Evolutionary conservation across 495 filamentous ascomycete genomes (phyloP).

Genomic region (Emericellopsis terricola): DNA sequence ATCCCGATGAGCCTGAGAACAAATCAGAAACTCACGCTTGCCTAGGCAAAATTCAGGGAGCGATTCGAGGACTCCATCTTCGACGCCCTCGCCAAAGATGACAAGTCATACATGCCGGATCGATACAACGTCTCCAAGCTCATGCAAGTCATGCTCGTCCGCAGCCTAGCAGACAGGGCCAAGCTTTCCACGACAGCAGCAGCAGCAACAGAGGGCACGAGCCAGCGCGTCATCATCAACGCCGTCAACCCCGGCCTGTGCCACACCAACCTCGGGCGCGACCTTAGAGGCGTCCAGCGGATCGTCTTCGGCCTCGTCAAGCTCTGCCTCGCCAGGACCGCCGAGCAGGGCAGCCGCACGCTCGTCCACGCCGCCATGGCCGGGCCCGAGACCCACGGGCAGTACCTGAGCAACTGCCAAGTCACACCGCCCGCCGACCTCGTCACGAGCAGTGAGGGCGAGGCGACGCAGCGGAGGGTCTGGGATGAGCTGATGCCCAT

Average conservation of each 20-base stretch:
- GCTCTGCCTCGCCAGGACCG: not conserved
- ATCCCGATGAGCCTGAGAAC: too few species aligned
- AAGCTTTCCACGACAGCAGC: too few species aligned
- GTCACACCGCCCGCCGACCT: not conserved
- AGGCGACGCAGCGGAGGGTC: not conserved
- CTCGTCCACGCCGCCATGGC: not conserved
- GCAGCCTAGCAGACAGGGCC: slow-evolving; percentile 19
- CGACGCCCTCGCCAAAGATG: slow-evolving; percentile 7
- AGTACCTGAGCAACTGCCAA: slow-evolving; percentile 3
- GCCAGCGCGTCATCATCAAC: slow-evolving; percentile 32
- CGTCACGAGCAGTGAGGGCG: slow-evolving; percentile 1
- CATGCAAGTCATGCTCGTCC: slow-evolving; percentile 26
- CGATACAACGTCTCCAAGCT: slow-evolving; percentile 34
- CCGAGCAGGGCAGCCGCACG: slow-evolving; percentile 2
- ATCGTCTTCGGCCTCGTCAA: not conserved
- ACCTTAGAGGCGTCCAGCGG: slow-evolving; percentile 2
- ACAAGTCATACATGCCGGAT: not conserved
- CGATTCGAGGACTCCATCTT: slow-evolving; percentile 5
- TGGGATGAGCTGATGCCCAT: slow-evolving; percentile 3
- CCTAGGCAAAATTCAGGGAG: not conserved
- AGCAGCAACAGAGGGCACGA: slow-evolving; percentile 16
- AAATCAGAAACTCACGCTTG: not conserved
- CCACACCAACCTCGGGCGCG: slow-evolving; percentile 12
- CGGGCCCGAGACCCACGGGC: slow-evolving; percentile 1
- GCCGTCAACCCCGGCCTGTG: slow-evolving; percentile 27